These are phyloP conservation scores for Euphorbia neoarborescens DNA, from an alignment of 441 rosid genomes.

Conservation along the genomic window DNA sequence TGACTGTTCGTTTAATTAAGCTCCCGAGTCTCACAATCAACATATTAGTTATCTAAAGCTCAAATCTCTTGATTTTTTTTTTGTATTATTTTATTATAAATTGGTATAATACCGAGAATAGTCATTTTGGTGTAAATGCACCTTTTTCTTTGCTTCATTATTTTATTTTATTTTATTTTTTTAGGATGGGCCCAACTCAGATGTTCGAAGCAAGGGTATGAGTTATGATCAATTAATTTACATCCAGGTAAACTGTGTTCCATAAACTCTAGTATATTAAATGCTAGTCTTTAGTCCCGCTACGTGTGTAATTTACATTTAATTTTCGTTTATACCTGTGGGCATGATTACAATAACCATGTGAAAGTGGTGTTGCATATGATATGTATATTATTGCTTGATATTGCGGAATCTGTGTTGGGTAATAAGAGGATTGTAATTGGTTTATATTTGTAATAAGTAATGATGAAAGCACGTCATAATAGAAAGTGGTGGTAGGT, in stretches of 20 bases:
- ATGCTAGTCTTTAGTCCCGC: slow-evolving; percentile 1
- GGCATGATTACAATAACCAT: not conserved
- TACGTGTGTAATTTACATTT: not conserved
- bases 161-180: slow-evolving; percentile 7
- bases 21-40: not conserved
- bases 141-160: not conserved
- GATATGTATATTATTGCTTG: not conserved
- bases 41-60: not conserved
- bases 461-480: no score
- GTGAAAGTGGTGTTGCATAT: not conserved
- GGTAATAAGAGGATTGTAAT: not conserved
- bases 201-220: slow-evolving; percentile 65
- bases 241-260: slow-evolving; percentile 55
- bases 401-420: not conserved
- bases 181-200: slow-evolving; percentile 72
- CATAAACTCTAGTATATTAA: not conserved
- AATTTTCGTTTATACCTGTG: not conserved
- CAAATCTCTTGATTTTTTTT: not conserved
- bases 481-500: no score
- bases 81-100: not conserved
- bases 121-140: not conserved
- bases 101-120: not conserved
- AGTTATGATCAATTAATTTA: slow-evolving; percentile 71
- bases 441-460: not conserved
- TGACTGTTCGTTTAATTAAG: not conserved